Percentiles rank a stretch among this genome's conserved stretches.
phyloP scores from a whole-genome alignment of 345 rosid genomes.

The Erodium maritimum region DNA sequence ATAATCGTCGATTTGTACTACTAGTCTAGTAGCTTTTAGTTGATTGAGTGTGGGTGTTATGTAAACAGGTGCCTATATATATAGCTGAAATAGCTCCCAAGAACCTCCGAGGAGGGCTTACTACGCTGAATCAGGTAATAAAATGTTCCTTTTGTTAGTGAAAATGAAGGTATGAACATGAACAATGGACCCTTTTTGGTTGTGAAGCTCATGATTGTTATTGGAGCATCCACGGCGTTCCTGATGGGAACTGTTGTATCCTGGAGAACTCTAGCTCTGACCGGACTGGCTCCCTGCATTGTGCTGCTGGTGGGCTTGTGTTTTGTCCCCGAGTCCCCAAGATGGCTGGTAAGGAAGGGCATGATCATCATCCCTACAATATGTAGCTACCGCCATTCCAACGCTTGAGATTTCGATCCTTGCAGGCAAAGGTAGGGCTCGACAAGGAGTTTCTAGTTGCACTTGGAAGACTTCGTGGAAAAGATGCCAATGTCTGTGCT shows the following conservation, averaged over 20 bases:
- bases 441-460: slow-evolving; percentile 58
- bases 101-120: slow-evolving; percentile 81
- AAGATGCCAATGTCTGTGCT: slow-evolving; percentile 39
- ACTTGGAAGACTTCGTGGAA: slow-evolving; percentile 55
- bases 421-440: slow-evolving; percentile 64
- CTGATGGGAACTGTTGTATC: slow-evolving; percentile 50
- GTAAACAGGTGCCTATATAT: slow-evolving; percentile 58
- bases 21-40: too few species aligned
- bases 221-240: slow-evolving; percentile 55
- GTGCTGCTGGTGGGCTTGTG: slow-evolving; percentile 53
- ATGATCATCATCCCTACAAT: too few species aligned
- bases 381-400: too few species aligned
- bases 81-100: slow-evolving; percentile 91
- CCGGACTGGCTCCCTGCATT: slow-evolving; percentile 64
- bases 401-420: too few species aligned
- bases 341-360: slow-evolving; percentile 70
- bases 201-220: slow-evolving; percentile 67
- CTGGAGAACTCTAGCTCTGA: slow-evolving; percentile 75
- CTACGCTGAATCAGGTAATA: slow-evolving; percentile 77
- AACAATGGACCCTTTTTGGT: neutral
- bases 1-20: too few species aligned
- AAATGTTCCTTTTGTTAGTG: too few species aligned
- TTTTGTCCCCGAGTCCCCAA: slow-evolving; percentile 79
- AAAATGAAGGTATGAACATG: neutral
- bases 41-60: neutral